Percentiles rank a stretch among this genome's conserved stretches.
phyloP scores from a whole-genome alignment of 1,284 basidiomycete species.

The Cutaneotrichosporon sp. region DNA sequence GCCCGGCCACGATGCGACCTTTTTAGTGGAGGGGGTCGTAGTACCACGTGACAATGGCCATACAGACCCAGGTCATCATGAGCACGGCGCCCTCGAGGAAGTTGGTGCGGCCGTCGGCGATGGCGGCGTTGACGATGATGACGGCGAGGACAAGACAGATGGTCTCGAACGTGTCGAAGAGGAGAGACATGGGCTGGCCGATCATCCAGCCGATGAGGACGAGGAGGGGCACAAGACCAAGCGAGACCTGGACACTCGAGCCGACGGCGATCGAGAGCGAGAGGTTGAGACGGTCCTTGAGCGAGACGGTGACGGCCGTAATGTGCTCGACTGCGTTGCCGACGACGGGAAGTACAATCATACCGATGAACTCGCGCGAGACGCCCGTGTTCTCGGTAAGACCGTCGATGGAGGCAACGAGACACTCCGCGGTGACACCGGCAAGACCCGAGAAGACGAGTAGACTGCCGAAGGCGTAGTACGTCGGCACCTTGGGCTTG shows the following conservation, averaged over 20 bases:
- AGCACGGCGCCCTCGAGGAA: constrained; percentile 67
- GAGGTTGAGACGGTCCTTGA: constrained; percentile 64
- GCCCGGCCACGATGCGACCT: background rate
- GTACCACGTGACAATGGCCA: constrained; percentile 51
- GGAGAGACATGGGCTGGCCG: constrained; percentile 56
- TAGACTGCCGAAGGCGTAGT: constrained; percentile 48
- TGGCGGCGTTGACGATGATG: constrained; percentile 76
- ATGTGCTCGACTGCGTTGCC: constrained; percentile 87
- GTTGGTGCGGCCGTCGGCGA: constrained; percentile 80
- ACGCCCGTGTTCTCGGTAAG: constrained; percentile 57
- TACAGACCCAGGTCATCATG: constrained; percentile 56
- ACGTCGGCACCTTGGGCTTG: constrained; percentile 57
- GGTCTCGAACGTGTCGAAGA: constrained; percentile 53
- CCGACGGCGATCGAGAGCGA: constrained; percentile 78
- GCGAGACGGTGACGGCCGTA: constrained; percentile 82
- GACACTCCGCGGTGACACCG: constrained; percentile 78
- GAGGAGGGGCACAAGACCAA: constrained; percentile 76
- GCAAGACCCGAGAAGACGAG: constrained; percentile 47
- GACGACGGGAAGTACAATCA: constrained; percentile 80
- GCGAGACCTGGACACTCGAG: constrained; percentile 86
- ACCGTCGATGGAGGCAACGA: constrained; percentile 77
- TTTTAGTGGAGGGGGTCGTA: constrained; percentile 26
- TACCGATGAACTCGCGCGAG: constrained; percentile 72
- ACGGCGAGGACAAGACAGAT: constrained; percentile 61
- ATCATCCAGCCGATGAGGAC: constrained; percentile 58